Conservation (phyloP, 2,329 filamentous ascomycete genomes). For the Botrytis hyacinthi region DNA sequence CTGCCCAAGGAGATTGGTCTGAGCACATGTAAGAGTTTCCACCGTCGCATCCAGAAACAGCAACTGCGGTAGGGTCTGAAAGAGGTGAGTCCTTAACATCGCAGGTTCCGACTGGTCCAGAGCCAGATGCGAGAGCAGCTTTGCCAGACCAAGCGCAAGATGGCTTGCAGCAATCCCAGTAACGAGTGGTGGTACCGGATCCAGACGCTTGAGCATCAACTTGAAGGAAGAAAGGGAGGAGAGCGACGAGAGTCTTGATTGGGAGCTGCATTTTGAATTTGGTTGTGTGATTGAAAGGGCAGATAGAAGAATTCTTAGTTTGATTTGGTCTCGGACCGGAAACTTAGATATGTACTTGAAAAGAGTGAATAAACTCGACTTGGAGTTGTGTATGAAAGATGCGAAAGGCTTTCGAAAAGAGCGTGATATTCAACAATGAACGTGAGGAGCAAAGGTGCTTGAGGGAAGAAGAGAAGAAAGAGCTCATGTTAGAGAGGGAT, state of each 20-base stretch:
- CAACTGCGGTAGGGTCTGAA: slow-evolving; percentile 45
- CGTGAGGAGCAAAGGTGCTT: slow-evolving; percentile 18
- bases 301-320: not conserved
- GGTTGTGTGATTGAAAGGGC: not conserved
- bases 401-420: slow-evolving; percentile 13
- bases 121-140: slow-evolving; percentile 45
- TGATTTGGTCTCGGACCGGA: slow-evolving; percentile 11
- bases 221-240: slow-evolving; percentile 35
- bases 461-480: not conserved
- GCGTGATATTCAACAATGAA: slow-evolving; percentile 14
- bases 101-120: slow-evolving; percentile 33
- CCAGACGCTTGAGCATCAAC: slow-evolving; percentile 29
- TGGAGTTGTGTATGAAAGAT: slow-evolving; percentile 9
- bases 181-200: slow-evolving; percentile 42
- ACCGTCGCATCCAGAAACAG: slow-evolving; percentile 50
- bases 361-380: slow-evolving; percentile 18
- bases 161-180: slow-evolving; percentile 71
- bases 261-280: slow-evolving; percentile 23
- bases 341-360: not conserved
- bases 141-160: slow-evolving; percentile 62
- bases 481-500: not conserved
- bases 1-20: slow-evolving; percentile 60
- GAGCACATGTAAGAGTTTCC: slow-evolving; percentile 53
- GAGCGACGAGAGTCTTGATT: slow-evolving; percentile 27
- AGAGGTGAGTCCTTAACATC: slow-evolving; percentile 53